Conservation (phyloP, 495 filamentous ascomycete species). For the Aspergillus homomorphus region DNA sequence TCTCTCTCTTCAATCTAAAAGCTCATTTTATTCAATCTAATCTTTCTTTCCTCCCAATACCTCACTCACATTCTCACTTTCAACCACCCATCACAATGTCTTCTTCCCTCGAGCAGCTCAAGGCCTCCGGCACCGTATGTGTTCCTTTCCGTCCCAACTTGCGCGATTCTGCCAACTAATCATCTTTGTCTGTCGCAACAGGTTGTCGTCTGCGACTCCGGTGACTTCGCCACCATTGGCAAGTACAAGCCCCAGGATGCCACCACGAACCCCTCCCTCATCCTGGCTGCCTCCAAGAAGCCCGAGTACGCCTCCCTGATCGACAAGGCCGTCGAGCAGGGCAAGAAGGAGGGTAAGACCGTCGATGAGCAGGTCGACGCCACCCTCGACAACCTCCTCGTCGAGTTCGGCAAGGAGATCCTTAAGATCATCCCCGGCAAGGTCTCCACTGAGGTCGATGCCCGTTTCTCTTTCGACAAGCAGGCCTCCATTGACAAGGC, state of each 20-base stretch:
- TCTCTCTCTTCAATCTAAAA: too few relatives aligned
- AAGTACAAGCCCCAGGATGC: conserved; percentile 99
- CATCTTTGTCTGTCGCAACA: neutral
- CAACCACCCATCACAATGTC: conserved; percentile 56
- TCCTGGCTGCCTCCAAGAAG: conserved; percentile 98
- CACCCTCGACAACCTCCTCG: conserved; percentile 87
- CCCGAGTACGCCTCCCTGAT: conserved; percentile 91
- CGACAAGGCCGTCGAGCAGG: conserved; percentile 79
- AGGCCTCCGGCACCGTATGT: conserved; percentile 89
- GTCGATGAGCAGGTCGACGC: conserved; percentile 76
- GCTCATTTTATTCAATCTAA: too few relatives aligned
- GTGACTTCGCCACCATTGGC: conserved; percentile 70
- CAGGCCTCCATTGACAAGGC: conserved; percentile 92
- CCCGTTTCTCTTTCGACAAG: conserved; percentile 92
- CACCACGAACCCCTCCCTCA: conserved; percentile 97
- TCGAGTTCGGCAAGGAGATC: conserved; percentile 97
- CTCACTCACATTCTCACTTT: neutral
- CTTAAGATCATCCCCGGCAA: conserved; percentile 95
- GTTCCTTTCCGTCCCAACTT: conserved; percentile 47
- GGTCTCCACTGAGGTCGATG: conserved; percentile 98
- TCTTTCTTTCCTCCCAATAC: too few relatives aligned
- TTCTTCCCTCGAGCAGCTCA: conserved; percentile 91
- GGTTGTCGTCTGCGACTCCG: conserved; percentile 32
- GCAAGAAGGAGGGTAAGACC: conserved; percentile 65
- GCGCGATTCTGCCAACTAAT: conserved; percentile 18